These are phyloP conservation scores for Corrigiola litoralis DNA, from an alignment of 179 eudicot genomes.

Conservation along the genomic window DNA sequence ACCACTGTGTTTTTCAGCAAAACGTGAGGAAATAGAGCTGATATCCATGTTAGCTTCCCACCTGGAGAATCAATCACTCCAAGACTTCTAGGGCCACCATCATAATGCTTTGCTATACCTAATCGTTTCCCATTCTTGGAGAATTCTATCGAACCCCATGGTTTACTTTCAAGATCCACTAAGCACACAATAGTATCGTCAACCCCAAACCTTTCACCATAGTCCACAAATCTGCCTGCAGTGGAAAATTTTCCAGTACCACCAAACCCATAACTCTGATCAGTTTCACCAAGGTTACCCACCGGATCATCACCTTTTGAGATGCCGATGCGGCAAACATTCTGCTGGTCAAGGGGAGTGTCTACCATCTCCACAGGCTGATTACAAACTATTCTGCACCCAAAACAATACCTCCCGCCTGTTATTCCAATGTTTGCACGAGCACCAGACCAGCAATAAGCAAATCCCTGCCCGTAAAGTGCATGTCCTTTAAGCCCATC, in stretches of 20 bases:
- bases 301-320: constrained; percentile 51
- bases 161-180: constrained; percentile 50
- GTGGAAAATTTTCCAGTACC: constrained; percentile 59
- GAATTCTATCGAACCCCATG: constrained; percentile 42
- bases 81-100: constrained; percentile 34
- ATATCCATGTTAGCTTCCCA: constrained; percentile 30
- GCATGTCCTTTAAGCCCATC: constrained; percentile 49
- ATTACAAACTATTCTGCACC: constrained; percentile 49
- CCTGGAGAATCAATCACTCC: constrained; percentile 26
- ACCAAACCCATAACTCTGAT: constrained; percentile 53
- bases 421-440: constrained; percentile 59
- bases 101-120: constrained; percentile 41
- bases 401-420: constrained; percentile 61
- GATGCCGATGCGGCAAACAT: constrained; percentile 56
- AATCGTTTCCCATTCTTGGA: constrained; percentile 55
- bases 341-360: constrained; percentile 43
- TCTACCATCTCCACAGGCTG: constrained; percentile 57
- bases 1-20: constrained; percentile 67
- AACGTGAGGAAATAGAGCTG: constrained; percentile 68
- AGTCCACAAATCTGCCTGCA: constrained; percentile 37
- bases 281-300: constrained; percentile 62
- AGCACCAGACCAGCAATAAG: constrained; percentile 82
- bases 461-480: constrained; percentile 50
- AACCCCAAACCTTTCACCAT: constrained; percentile 53
- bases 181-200: constrained; percentile 60